A percentile compares a stretch with the other conserved stretches of the same genome.
Conservation (phyloP, 306 rosid genomes). For the Acacia melanoxylon region DNA sequence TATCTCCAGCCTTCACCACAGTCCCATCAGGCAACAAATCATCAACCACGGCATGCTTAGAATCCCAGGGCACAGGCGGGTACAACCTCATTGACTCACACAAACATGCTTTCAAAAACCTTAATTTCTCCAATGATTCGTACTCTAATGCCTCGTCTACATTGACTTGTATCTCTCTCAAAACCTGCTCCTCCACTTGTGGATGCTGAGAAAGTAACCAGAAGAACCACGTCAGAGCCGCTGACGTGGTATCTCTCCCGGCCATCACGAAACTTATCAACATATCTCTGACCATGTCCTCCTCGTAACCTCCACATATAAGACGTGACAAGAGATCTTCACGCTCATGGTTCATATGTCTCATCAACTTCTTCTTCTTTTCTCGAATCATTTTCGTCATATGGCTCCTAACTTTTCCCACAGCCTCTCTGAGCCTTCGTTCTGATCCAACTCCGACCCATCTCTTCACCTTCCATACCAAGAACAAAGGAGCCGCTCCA, state of each 20-base stretch:
- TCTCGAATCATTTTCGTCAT: conserved; percentile 50
- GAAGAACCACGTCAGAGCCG: conserved; percentile 91
- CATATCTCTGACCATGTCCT: conserved; percentile 67
- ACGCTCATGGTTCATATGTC: not conserved
- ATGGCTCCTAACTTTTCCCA: conserved; percentile 49
- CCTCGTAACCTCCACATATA: conserved; percentile 48
- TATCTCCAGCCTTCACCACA: conserved; percentile 58
- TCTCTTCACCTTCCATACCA: conserved; percentile 74
- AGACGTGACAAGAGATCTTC: conserved; percentile 71
- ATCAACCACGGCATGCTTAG: conserved; percentile 64
- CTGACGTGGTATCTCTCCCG: conserved; percentile 88
- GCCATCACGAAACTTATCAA: conserved; percentile 84
- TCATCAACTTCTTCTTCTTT: conserved; percentile 39
- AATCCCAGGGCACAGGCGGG: conserved; percentile 93
- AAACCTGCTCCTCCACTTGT: conserved; percentile 36
- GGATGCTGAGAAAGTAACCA: conserved; percentile 62
- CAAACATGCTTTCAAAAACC: conserved; percentile 63
- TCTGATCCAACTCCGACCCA: conserved; percentile 78
- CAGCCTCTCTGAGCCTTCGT: conserved; percentile 48
- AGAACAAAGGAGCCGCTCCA: conserved; percentile 63
- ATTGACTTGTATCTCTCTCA: conserved; percentile 42
- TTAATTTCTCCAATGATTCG: conserved; percentile 50
- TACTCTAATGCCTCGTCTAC: conserved; percentile 29
- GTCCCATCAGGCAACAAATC: conserved; percentile 79
- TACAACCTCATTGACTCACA: conserved; percentile 83